Evolutionary conservation across 202 grass and related monocot genomes (phyloP), one percentile per base, ranked within the genome.

Genomic region (Brachypodium distachyon): DNA sequence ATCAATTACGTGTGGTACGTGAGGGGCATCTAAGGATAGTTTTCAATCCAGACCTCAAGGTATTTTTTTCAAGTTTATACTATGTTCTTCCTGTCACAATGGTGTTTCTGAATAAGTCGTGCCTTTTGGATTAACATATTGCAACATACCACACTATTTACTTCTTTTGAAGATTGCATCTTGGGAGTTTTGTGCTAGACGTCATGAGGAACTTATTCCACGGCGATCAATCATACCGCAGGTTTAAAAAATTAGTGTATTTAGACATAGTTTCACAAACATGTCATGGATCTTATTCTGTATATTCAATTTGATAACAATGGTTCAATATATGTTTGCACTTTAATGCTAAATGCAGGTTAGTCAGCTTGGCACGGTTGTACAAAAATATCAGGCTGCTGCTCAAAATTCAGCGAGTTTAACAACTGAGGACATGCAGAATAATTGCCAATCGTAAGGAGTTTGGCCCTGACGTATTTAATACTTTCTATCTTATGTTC

Each of bases 1-100:
- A 96, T 44, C 96, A 96, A 70, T 71, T 99, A 38, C 89, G 96
- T 48, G 96, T 99, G 23, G 96, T 99, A 69, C 92, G 96, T 17
- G 96, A 99, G 85, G 96, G 92, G 37, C 96, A 96, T 77, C 78
- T 99, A 68, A 90, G 91, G 78, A 88, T 99, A 72, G 81, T 99
- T 87, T 99, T 99, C 83, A 98, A 98, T 82, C 86, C 88, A 38
- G 96, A 99, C 83, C 85, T 99, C 70, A 99, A 98, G 87, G 95
- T 95, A 83, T 72, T 77, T 77, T 10, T 32, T 9, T 72, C 32
- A 22, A 56, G 64, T 34, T n/a, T 8, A 36, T 57, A 60, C 31
- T 46, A 18, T 49, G 23, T 69, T 83, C 23, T 18, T 72, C 37
- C 47, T 18, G 74, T 27, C 36, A 41, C 39, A 67, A 1, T 22